Conservation (phyloP, 352 stramenopile genomes). For the Pythium oligandrum region DNA sequence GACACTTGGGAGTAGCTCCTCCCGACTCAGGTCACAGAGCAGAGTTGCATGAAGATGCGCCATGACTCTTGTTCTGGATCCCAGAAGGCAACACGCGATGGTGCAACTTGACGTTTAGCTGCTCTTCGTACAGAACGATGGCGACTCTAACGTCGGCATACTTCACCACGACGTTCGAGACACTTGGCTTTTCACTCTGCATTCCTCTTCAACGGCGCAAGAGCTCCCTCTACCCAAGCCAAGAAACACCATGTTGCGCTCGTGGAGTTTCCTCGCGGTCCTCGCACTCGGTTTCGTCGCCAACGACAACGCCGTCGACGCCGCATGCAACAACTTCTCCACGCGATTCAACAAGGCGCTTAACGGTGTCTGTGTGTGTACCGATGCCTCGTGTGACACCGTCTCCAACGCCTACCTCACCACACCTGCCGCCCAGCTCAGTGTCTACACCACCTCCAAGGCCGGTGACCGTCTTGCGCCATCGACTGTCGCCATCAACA, state of each 20-base stretch:
- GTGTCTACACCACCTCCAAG: slow-evolving; percentile 49
- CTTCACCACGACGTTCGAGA: too few relatives aligned
- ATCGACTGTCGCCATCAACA: slow-evolving; percentile 20
- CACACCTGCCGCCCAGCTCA: slow-evolving; percentile 29
- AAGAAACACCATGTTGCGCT: slow-evolving; percentile 6
- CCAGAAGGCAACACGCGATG: too few relatives aligned
- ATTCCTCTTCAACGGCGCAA: too few relatives aligned
- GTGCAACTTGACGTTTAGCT: too few relatives aligned
- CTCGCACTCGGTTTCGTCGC: slow-evolving; percentile 2
- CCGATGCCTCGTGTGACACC: slow-evolving; percentile 29
- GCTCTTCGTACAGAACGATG: too few relatives aligned
- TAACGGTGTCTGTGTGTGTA: slow-evolving; percentile 37
- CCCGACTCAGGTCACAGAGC: too few relatives aligned
- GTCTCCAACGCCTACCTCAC: slow-evolving; percentile 38
- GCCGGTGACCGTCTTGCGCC: slow-evolving; percentile 41
- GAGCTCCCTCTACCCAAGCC: too few relatives aligned
- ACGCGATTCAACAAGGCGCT: slow-evolving; percentile 35
- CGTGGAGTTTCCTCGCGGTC: slow-evolving; percentile 9
- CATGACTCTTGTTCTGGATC: too few relatives aligned
- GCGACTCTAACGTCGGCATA: too few relatives aligned
- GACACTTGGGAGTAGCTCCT: too few relatives aligned
- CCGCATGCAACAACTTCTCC: slow-evolving; percentile 29
- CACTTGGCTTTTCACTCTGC: too few relatives aligned
- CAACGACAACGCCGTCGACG: slow-evolving; percentile 1
- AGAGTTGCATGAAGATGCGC: too few relatives aligned